These are phyloP conservation scores for Gorgonomyces haynaldii DNA, from an alignment of 192 early-diverging fungal species.

Conservation along the genomic window DNA sequence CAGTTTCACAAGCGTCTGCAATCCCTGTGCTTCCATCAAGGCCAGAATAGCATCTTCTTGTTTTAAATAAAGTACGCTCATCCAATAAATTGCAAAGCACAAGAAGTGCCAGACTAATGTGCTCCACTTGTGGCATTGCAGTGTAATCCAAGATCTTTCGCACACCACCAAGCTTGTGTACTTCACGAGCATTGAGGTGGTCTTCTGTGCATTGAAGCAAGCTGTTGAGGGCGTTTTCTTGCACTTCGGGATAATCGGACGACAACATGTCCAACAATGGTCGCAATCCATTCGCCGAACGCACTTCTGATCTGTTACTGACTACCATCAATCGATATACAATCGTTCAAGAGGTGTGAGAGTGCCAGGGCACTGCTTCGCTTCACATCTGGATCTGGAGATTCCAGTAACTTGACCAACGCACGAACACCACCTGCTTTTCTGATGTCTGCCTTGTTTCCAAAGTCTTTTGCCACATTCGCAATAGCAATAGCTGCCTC, in stretches of 20 bases:
- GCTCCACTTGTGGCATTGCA: slow-evolving; percentile 21
- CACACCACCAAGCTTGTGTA: slow-evolving; percentile 31
- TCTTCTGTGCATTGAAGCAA: slow-evolving; percentile 36
- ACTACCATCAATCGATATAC: slow-evolving; percentile 23
- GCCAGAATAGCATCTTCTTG: slow-evolving; percentile 28
- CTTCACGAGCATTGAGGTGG: slow-evolving; percentile 32
- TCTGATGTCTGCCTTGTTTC: slow-evolving; percentile 40
- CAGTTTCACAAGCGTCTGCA: slow-evolving; percentile 24
- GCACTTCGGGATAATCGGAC: slow-evolving; percentile 36
- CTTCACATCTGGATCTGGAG: slow-evolving; percentile 44
- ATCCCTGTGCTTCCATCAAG: slow-evolving; percentile 26
- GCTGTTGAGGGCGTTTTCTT: slow-evolving; percentile 32
- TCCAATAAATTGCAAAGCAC: slow-evolving; percentile 36
- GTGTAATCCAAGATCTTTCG: slow-evolving; percentile 32
- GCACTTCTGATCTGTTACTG: slow-evolving; percentile 33
- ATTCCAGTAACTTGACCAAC: slow-evolving; percentile 37
- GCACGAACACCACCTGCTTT: slow-evolving; percentile 38
- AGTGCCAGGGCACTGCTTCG: slow-evolving; percentile 38
- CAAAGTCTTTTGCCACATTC: slow-evolving; percentile 41
- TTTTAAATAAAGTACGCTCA: slow-evolving; percentile 23
- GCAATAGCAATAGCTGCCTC: slow-evolving; percentile 42
- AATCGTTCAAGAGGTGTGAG: slow-evolving; percentile 33
- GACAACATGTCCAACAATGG: slow-evolving; percentile 33
- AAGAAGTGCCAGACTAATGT: slow-evolving; percentile 26
- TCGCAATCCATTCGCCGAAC: slow-evolving; percentile 31